Evolutionary conservation across 495 filamentous ascomycete species (phyloP), one percentile per base, ranked within the genome.

Genomic region (Acidiella bohemica): DNA sequence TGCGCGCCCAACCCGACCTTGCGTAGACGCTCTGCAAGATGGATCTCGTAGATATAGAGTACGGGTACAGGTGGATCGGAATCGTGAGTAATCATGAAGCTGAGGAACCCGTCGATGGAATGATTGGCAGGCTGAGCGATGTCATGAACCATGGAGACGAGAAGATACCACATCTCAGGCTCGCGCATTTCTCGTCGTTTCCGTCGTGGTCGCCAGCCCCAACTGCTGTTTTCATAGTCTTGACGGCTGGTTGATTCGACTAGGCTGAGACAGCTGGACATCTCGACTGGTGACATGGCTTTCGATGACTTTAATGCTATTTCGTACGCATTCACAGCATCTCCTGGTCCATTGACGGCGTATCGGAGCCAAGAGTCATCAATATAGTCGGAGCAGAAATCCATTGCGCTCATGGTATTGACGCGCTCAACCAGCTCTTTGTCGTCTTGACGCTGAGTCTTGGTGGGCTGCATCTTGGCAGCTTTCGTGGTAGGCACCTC

Each of bases 21-120:
- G 44, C 76, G 76, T 3, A 76, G 57, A 1, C 44, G 49, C 1
- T 66, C 59, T 28, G 66, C 57, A 7, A 93, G 64, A 47, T 94
- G 86, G 17, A 94, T 73, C 63, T 94, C 86, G 57, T 94, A 94
- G 59, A 81, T 80, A 50, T 93, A 94, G 2, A 87, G 47, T 5
- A 93, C 83, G 2, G 87, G 48, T 4, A 92, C 81, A 11, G 79
- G 69, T 21, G 72, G 60, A 0, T 73, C 72, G 44, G 80, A 80
- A 50, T 94, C 86, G 46, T 79, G 76, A 6, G 81, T 86, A 2
- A 82, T 72, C 80, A 87, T 84, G 52, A 90, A 75, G 2, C 83
- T 88, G 1, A 78, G 62, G 44, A 92, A 94, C 0, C 75, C 86
- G 2, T 47, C 8, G 10, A 59, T 36, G 6, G 25, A n/a, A 7